Base-by-base conservation (phyloP, 2,329 filamentous ascomycete species). In the Claviceps sp. region DNA sequence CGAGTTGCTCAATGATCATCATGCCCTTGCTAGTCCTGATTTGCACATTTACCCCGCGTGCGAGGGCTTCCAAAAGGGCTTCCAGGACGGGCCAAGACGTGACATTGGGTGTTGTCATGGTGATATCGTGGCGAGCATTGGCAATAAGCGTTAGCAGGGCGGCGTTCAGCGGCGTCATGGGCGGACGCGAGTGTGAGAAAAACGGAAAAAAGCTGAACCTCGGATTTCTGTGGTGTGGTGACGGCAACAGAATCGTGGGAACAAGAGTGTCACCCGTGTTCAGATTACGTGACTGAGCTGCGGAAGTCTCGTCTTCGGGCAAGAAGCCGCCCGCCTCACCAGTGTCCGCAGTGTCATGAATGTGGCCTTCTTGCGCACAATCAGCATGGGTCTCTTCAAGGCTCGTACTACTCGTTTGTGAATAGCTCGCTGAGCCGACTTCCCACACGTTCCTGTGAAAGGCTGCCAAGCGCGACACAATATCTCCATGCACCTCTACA, bases 1-100 rank as follows among this genome's bases (percentile, higher is more conserved):
- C 71, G n/a, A 93, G 70, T 63, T 94, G 88, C 67, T 94, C 88
- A 34, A 87, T 67, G 16, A 86, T 62, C 86, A 89, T 90, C 73
- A 90, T 81, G 14, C 72, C 71, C 53, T 75, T 75, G 56, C 80
- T 83, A 0, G 85, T 88, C 6, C 85, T 71, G 44, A 90, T 75
- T 7, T 71, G 71, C 1, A 94, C 79, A 50, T 84, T 66, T 11
- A 93, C 77, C 1, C 86, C 85, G 1, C 85, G 75, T 3, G 67
- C 58, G 0, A 91, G 67, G 0, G 85, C 83, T 1, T 68, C 68
- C 1, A 85, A 58, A 0, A 94, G 63, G 0, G 77, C 79, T 0
- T 75, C 66, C 0, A 89, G 67, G 0, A 87, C 79, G 0, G 83
- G 75, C 47, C 73, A 71, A 0, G 80, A 80, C 0, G 88, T 94